These are phyloP conservation scores for Dendrobium huoshanense DNA, from an alignment of 106 monocot species.

Conservation along the genomic window DNA sequence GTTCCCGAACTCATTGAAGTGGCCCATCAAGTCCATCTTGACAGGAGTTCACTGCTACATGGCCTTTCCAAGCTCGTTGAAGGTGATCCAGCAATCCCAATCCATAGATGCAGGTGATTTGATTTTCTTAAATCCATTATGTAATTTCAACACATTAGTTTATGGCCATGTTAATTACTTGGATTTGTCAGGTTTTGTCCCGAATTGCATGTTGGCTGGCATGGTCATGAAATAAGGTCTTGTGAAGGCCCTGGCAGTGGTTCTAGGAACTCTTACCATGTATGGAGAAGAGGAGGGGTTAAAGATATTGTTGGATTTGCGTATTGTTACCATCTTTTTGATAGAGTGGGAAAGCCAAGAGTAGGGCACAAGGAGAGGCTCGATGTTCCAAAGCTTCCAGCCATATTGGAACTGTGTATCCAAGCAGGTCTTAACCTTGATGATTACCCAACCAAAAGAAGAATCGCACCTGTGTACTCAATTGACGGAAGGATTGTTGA, in stretches of 20 bases:
- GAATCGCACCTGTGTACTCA: conserved; percentile 62
- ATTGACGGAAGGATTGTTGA: conserved; percentile 76
- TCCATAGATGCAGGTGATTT: conserved; percentile 51
- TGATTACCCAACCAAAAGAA: conserved; percentile 52
- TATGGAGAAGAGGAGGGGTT: conserved; percentile 52
- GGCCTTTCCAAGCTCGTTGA: conserved; percentile 42
- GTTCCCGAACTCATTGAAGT: conserved; percentile 48
- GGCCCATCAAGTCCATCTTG: conserved; percentile 47
- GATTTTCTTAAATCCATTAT: background rate
- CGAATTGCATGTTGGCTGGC: conserved; percentile 51
- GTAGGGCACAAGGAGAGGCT: conserved; percentile 65
- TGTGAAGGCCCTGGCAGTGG: conserved; percentile 58
- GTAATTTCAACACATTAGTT: background rate
- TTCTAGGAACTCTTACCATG: conserved; percentile 52
- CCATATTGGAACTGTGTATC: conserved; percentile 69
- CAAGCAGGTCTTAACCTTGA: conserved; percentile 72
- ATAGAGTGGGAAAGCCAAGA: conserved; percentile 58
- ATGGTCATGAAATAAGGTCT: conserved; percentile 58
- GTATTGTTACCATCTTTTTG: conserved; percentile 70
- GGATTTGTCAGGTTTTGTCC: conserved; percentile 45
- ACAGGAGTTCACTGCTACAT: conserved; percentile 25
- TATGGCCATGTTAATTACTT: background rate
- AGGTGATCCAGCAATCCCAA: conserved; percentile 20
- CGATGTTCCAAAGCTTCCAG: conserved; percentile 43
- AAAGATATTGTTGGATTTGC: conserved; percentile 51